A percentile compares a stretch with the other conserved stretches of the same genome.
Conservation (phyloP, 2,329 filamentous ascomycete species). For the Paraconiothyrium sp. region DNA sequence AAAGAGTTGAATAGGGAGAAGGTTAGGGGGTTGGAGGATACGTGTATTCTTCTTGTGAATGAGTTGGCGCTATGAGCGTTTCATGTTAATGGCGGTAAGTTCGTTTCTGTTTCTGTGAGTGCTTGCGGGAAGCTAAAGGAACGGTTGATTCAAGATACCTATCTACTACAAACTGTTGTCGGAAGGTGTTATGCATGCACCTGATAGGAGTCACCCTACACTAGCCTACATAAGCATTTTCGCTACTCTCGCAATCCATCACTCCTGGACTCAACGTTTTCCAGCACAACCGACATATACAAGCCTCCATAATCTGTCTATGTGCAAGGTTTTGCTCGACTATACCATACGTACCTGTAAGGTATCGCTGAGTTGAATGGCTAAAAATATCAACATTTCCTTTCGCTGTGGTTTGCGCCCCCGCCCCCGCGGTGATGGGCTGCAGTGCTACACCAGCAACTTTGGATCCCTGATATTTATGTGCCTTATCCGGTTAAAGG, state of each 20-base stretch:
- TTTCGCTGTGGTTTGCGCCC: neutral
- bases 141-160: too few species aligned
- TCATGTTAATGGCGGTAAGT: neutral
- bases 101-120: neutral
- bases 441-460: neutral
- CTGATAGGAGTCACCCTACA: too few species aligned
- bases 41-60: slow-evolving; percentile 2
- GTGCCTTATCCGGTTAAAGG: neutral
- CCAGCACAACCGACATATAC: too few species aligned
- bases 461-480: neutral
- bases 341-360: too few species aligned
- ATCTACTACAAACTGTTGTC: too few species aligned
- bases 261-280: too few species aligned
- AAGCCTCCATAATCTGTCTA: too few species aligned
- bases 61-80: neutral
- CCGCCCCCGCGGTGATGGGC: slow-evolving; percentile 1
- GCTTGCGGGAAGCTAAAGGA: neutral
- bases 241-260: too few species aligned
- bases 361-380: too few species aligned
- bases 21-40: neutral
- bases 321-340: too few species aligned
- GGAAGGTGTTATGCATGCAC: too few species aligned
- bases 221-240: too few species aligned
- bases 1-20: neutral
- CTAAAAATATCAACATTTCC: neutral